phyloP scores from a whole-genome alignment of 495 filamentous ascomycete species.

The Coniosporium apollinis region DNA sequence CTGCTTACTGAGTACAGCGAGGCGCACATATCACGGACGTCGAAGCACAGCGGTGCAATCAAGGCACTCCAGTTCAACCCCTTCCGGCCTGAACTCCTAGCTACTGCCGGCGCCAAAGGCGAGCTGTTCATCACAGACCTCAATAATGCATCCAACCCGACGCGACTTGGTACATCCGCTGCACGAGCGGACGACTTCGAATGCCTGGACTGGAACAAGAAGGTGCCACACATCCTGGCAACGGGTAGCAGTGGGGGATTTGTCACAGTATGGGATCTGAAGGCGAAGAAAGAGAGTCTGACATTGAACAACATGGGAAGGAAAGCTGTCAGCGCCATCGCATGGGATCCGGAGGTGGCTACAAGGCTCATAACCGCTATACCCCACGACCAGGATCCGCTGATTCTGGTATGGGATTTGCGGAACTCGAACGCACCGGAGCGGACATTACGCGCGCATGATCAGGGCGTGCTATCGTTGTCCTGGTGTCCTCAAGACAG shows the following conservation, averaged over 20 bases:
- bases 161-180: slow-evolving; percentile 71
- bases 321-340: slow-evolving; percentile 86
- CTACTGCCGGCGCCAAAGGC: slow-evolving; percentile 83
- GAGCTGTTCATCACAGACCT: slow-evolving; percentile 94
- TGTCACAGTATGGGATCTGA: slow-evolving; percentile 97
- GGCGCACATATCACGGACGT: slow-evolving; percentile 69
- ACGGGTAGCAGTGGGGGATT: slow-evolving; percentile 90
- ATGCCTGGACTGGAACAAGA: slow-evolving; percentile 95
- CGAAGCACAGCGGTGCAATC: slow-evolving; percentile 83
- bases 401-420: slow-evolving; percentile 87
- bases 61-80: slow-evolving; percentile 97
- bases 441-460: slow-evolving; percentile 72
- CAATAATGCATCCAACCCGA: slow-evolving; percentile 72
- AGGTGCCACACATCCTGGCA: slow-evolving; percentile 88
- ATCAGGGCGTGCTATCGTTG: slow-evolving; percentile 81
- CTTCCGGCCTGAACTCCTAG: slow-evolving; percentile 76
- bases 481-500: slow-evolving; percentile 92
- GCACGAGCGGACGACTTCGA: slow-evolving; percentile 88
- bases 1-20: slow-evolving; percentile 32
- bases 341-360: slow-evolving; percentile 87
- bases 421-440: slow-evolving; percentile 93
- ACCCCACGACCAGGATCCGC: slow-evolving; percentile 75
- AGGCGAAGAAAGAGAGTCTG: slow-evolving; percentile 88
- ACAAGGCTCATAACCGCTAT: slow-evolving; percentile 88
- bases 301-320: slow-evolving; percentile 84